A percentile compares a stretch with the other conserved stretches of the same genome.
phyloP scores from a whole-genome alignment of 257 asterid genomes.

The Cynanchum wilfordii region DNA sequence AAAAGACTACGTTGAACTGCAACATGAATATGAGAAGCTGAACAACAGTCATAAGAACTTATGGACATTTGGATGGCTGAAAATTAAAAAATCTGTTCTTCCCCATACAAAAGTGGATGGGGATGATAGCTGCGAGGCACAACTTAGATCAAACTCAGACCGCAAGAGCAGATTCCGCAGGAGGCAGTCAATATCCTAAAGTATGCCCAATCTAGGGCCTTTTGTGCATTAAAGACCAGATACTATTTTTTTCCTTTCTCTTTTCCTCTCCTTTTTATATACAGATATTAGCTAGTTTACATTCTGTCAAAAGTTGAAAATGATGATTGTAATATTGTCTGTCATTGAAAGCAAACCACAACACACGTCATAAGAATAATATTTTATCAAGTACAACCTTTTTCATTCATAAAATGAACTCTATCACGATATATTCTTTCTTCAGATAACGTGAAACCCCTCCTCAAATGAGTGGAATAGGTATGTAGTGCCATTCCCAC shows the following conservation, averaged over 20 bases:
- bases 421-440: background rate
- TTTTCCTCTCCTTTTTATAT: background rate
- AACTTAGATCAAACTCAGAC: conserved; percentile 22
- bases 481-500: background rate
- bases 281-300: background rate
- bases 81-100: conserved; percentile 47
- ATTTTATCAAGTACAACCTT: background rate
- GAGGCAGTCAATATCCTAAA: conserved; percentile 3
- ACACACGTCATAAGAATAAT: background rate
- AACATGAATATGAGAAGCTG: conserved; percentile 44
- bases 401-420: background rate
- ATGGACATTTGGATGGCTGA: conserved; percentile 64
- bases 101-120: conserved; percentile 34
- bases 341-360: background rate
- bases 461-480: background rate
- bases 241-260: background rate
- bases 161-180: conserved; percentile 17
- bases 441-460: background rate
- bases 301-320: background rate
- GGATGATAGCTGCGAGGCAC: conserved; percentile 42
- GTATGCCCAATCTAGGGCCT: background rate
- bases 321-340: background rate
- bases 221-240: background rate
- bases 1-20: conserved; percentile 52
- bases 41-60: conserved; percentile 33